phyloP scores from a whole-genome alignment of 1,284 basidiomycete species.

The Ceratobasidium papillatum region DNA sequence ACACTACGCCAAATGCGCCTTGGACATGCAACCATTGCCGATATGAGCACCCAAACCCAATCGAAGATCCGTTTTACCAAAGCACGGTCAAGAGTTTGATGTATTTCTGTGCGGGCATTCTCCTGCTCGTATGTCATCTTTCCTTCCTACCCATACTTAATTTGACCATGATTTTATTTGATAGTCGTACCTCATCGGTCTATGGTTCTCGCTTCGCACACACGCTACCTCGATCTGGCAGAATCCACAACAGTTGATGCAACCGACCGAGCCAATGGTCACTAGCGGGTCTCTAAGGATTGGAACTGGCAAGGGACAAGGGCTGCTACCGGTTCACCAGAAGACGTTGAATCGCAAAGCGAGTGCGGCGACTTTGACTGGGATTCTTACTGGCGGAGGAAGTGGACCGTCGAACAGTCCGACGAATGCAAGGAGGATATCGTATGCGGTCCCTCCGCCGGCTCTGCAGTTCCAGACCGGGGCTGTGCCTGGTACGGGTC shows the following conservation, averaged over 20 bases:
- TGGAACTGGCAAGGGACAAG: conserved; percentile 54
- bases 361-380: conserved; percentile 54
- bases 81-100: conserved; percentile 92
- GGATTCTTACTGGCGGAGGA: conserved; percentile 39
- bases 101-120: conserved; percentile 91
- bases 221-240: conserved; percentile 99
- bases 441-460: conserved; percentile 31
- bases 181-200: conserved; percentile 94
- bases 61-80: conserved; percentile 95
- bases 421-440: conserved; percentile 9
- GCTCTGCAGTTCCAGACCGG: conserved; percentile 21
- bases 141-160: background rate
- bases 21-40: conserved; percentile 95
- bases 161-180: background rate
- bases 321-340: conserved; percentile 52
- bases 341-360: conserved; percentile 57
- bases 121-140: conserved; percentile 79
- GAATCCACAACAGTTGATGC: conserved; percentile 88
- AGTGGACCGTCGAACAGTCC: conserved; percentile 5
- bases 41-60: conserved; percentile 94
- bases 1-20: conserved; percentile 55
- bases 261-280: conserved; percentile 65
- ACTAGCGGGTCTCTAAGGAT: conserved; percentile 57
- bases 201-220: conserved; percentile 99
- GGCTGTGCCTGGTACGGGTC: conserved; percentile 24